A percentile compares a stretch with the other conserved stretches of the same genome.
Conservation (phyloP, 176 grass and related monocot genomes). For the Puya raimondii region DNA sequence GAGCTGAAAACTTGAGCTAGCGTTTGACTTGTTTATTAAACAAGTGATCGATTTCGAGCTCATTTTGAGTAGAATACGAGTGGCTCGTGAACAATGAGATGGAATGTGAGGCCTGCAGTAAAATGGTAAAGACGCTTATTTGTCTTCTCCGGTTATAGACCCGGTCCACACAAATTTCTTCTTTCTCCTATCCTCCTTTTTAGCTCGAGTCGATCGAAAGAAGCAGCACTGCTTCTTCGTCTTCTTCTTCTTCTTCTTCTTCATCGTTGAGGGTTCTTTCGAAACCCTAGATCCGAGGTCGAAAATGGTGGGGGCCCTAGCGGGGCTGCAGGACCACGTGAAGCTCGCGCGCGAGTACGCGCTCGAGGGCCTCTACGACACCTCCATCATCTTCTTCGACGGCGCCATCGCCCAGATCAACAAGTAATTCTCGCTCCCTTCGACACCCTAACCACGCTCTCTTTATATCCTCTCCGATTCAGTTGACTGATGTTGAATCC, state of each 20-base stretch:
- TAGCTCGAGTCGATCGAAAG: too few relatives aligned
- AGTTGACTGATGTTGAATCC: background rate
- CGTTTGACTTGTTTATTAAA: too few relatives aligned
- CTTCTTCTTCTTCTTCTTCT: background rate
- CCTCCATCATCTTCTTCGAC: constrained; percentile 99
- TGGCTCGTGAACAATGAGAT: too few relatives aligned
- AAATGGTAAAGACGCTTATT: too few relatives aligned
- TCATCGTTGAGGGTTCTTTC: background rate
- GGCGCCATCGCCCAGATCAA: constrained; percentile 99
- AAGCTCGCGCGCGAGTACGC: constrained; percentile 94
- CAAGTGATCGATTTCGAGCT: too few relatives aligned
- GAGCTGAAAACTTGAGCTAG: too few relatives aligned
- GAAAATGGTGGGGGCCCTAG: constrained; percentile 57
- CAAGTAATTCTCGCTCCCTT: constrained; percentile 45
- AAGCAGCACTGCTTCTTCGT: too few relatives aligned
- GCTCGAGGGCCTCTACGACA: constrained; percentile 95
- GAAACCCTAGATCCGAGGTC: constrained; percentile 22
- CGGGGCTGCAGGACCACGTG: constrained; percentile 89
- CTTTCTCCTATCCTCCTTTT: too few relatives aligned
- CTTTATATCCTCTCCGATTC: background rate
- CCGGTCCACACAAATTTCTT: too few relatives aligned
- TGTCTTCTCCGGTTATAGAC: too few relatives aligned
- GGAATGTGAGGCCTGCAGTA: too few relatives aligned
- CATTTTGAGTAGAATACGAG: too few relatives aligned
- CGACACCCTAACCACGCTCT: background rate